Evolutionary conservation across 1,284 basidiomycete species (phyloP).

Genomic region (Austroboletus novae-zelandiae): DNA sequence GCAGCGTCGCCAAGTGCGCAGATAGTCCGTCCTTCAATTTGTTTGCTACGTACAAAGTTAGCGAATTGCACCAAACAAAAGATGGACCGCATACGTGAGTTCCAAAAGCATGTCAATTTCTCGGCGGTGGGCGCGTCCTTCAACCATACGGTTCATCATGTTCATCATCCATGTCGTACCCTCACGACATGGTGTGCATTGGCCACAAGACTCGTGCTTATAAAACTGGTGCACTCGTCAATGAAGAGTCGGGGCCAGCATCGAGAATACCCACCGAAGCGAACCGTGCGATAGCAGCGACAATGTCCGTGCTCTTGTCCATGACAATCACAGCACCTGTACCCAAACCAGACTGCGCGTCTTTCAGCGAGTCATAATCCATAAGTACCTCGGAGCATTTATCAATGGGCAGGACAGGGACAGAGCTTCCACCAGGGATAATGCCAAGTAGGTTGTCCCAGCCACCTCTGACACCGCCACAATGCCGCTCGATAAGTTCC

Average conservation of each 20-base stretch:
- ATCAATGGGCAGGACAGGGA: slow-evolving; percentile 88
- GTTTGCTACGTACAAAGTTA: slow-evolving; percentile 60
- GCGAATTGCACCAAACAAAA: slow-evolving; percentile 12
- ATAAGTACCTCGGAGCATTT: slow-evolving; percentile 87
- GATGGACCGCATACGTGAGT: slow-evolving; percentile 61
- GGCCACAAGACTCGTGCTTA: slow-evolving; percentile 98
- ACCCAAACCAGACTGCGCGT: slow-evolving; percentile 91
- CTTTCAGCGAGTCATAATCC: slow-evolving; percentile 98
- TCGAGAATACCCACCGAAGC: slow-evolving; percentile 54
- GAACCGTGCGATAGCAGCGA: slow-evolving; percentile 92
- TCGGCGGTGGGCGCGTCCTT: slow-evolving; percentile 85
- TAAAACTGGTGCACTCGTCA: slow-evolving; percentile 61
- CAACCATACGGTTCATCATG: slow-evolving; percentile 94
- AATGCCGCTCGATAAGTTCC: slow-evolving; percentile 95
- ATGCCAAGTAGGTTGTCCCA: slow-evolving; percentile 97
- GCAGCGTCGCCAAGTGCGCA: slow-evolving; percentile 97
- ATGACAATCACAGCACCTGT: slow-evolving; percentile 99
- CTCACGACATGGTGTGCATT: slow-evolving; percentile 96
- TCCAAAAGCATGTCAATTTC: slow-evolving; percentile 98
- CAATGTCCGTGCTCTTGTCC: slow-evolving; percentile 96
- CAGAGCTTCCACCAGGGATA: slow-evolving; percentile 93
- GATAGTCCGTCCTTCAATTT: slow-evolving; percentile 95
- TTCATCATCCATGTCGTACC: slow-evolving; percentile 99
- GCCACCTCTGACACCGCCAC: slow-evolving; percentile 90
- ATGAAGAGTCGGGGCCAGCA: not conserved